Base-by-base conservation (phyloP, 805 yeast genomes). In the Wickerhamiella hasegawae region DNA sequence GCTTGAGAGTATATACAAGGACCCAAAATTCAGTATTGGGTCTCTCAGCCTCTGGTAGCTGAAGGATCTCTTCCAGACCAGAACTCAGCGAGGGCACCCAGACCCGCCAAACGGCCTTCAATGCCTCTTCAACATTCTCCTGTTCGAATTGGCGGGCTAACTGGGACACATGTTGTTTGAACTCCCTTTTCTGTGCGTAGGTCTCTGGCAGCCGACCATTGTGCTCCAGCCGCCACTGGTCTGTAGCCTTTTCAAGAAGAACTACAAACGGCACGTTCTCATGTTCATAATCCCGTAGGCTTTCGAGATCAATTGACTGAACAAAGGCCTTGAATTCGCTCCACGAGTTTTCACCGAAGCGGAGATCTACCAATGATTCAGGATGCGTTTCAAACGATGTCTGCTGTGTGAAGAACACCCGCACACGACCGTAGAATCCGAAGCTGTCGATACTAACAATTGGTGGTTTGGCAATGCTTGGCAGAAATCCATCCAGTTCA, bases 381-480 rank as follows among this genome's bases (percentile, higher is more conserved):
- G 75, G 72, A 51, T 83, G 93, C 1, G 94, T 71, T 40, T 85
- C 85, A 12, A 82, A 37, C 2, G 81, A 68, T n/a, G 75, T 68
- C 45, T 71, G 71, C 45, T 75, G 82, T 19, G 48, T 52, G n/a
- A 68, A 51, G 22, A 68, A 55, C 3, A 77, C 48, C 28, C 73
- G 59, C 4, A 80, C 41, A 14, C 62, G 55, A 1, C 84, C 84
- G 49, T 72, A 80, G 45, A 76, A 76, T 0, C 93, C 92, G 17
- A 63, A 41, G 1, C 75, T 56, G 28, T 61, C 58, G 1, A 70
- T 60, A 4, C 63, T 52, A 2, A 81, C 49, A 5, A 77, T 48
- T 0, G 90, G 87, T 2, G 74, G 22, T 4, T 65, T 12, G 62
- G 22, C n/a, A 3, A n/a, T 20, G 18, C 11, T 21, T 4, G 33